Percentiles rank a stretch among this genome's conserved stretches.
phyloP scores from a whole-genome alignment of 306 rosid species.

The Sindora glabra region DNA sequence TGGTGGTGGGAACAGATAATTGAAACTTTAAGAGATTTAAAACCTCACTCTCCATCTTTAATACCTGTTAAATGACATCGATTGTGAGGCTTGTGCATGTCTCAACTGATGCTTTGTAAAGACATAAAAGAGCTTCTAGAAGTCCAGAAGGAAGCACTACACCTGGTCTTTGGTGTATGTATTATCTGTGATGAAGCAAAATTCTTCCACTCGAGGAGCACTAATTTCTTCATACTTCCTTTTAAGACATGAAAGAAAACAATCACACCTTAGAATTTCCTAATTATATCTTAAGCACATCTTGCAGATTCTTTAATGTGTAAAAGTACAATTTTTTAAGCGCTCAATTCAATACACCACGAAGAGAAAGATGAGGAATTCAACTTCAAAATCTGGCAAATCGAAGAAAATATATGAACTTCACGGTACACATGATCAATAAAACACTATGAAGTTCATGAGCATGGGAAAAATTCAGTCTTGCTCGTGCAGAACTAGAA shows the following conservation, averaged over 20 bases:
- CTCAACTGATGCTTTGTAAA: neutral
- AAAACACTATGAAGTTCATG: no score
- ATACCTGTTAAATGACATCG: slow-evolving; percentile 37
- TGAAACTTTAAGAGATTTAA: slow-evolving; percentile 64
- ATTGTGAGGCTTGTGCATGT: neutral
- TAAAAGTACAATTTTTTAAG: neutral
- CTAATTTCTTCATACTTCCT: slow-evolving; percentile 87
- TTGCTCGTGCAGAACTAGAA: neutral
- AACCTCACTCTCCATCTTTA: slow-evolving; percentile 69
- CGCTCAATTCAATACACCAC: neutral
- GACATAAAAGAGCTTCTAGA: no score
- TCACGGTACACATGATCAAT: no score
- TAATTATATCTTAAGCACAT: no score
- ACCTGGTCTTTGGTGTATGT: slow-evolving; percentile 79
- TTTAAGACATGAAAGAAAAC: slow-evolving; percentile 23
- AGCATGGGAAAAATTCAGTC: neutral
- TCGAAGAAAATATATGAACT: neutral
- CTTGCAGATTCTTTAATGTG: neutral
- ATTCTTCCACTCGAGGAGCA: slow-evolving; percentile 77
- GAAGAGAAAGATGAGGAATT: neutral
- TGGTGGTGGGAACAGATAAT: slow-evolving; percentile 67
- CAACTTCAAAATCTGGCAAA: neutral
- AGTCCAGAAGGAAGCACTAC: slow-evolving; percentile 19
- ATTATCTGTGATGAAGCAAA: slow-evolving; percentile 78
- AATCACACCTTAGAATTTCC: slow-evolving; percentile 16